These are phyloP conservation scores for Morella rubra DNA, from an alignment of 306 rosid genomes.

Conservation along the genomic window DNA sequence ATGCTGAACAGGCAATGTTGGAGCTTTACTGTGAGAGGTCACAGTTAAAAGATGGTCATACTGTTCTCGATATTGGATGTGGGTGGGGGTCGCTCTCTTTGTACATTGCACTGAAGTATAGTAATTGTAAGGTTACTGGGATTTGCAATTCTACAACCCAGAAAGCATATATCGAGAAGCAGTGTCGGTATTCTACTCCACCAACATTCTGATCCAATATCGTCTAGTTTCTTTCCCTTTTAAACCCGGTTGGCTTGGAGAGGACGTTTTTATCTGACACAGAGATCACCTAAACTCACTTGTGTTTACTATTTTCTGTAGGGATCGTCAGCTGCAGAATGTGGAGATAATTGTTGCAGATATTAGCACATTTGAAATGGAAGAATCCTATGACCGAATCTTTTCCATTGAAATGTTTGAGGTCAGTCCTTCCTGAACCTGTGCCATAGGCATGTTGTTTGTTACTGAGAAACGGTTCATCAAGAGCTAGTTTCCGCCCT, in stretches of 20 bases:
- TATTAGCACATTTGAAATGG: conserved; percentile 73
- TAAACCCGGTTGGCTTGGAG: neutral
- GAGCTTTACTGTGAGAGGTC: conserved; percentile 72
- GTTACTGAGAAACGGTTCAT: conserved; percentile 6
- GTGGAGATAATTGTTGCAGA: conserved; percentile 78
- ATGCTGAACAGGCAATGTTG: conserved; percentile 84
- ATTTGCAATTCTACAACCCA: conserved; percentile 85
- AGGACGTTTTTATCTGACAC: too few species aligned
- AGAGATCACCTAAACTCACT: conserved; percentile 19
- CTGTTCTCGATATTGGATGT: conserved; percentile 86
- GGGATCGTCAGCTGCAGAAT: conserved; percentile 65
- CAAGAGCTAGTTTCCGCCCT: conserved; percentile 4
- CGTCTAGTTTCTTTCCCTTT: neutral
- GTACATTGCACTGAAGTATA: conserved; percentile 69
- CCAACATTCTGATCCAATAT: neutral
- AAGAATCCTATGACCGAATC: conserved; percentile 74
- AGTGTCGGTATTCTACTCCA: conserved; percentile 42
- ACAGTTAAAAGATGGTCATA: conserved; percentile 62
- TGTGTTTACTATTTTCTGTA: conserved; percentile 27
- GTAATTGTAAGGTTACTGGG: conserved; percentile 76
- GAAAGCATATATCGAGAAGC: conserved; percentile 66
- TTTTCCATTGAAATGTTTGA: conserved; percentile 93
- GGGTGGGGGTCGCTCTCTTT: conserved; percentile 91
- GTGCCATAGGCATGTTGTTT: neutral
- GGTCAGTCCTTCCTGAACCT: conserved; percentile 37